Evolutionary conservation across 305 asterid genomes (phyloP), one percentile per base, ranked within the genome.

Genomic region (Euphrasia arctica): DNA sequence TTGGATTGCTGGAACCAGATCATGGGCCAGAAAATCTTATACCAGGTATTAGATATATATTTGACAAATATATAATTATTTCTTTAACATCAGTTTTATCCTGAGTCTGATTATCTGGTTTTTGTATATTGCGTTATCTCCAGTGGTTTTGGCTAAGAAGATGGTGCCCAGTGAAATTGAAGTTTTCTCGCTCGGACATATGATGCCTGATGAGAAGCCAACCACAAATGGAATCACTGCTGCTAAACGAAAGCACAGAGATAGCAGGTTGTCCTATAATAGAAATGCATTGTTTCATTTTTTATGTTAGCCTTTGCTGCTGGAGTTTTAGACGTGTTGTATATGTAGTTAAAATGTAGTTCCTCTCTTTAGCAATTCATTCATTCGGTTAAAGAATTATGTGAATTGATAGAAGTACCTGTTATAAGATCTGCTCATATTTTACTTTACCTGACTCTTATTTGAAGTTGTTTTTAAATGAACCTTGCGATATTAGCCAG

Each of bases 171-270:
- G 55, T 62, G 75, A 71, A 31, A 70, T 66, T 60, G 77, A 77
- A 70, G 68, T 41, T 43, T 66, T 63, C 48, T 69, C 86, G 64
- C 66, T 56, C 58, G 74, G 76, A 69, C 68, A 67, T 68, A 29
- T 27, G 70, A 54, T 45, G 25, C 66, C 75, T 55, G 84, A 77
- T 66, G 74, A 65, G 69, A 73, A 75, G 22, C 81, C 68, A 67
- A 65, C 73, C 54, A 54, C 60, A 27, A 72, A 65, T 65, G 57
- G 70, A 69, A 70, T 64, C 62, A 58, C 79, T 68, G 77, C 85
- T 72, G 71, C 77, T 63, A 93, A 90, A 82, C 83, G 95, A 82
- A 90, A 88, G 87, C 79, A 58, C 45, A 75, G 74, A 73, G 84
- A 73, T 62, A 68, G 70, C 85, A 86, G 96, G 99, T 93, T 65